Percentiles rank a stretch among this genome's conserved stretches.
phyloP scores from a whole-genome alignment of 371 early-diverging fungal genomes.

The Mortierella sp. region DNA sequence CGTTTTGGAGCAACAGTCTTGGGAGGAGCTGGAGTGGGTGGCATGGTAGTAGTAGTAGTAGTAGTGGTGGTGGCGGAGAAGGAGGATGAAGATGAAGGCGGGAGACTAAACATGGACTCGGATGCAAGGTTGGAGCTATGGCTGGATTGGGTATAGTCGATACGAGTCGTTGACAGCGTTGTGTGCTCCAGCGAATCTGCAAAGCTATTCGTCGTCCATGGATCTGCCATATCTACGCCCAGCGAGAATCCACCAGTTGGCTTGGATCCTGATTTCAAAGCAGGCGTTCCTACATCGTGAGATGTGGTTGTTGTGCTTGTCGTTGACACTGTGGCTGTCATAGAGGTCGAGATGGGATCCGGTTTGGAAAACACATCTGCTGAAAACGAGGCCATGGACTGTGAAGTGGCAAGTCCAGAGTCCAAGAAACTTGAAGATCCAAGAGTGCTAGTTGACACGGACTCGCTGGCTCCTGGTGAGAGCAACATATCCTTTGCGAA shows the following conservation, averaged over 20 bases:
- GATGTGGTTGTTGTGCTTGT: not conserved
- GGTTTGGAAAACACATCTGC: not conserved
- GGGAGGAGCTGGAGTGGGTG: no score
- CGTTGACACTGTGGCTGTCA: not conserved
- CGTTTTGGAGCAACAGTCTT: slow-evolving; percentile 7
- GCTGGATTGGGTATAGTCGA: slow-evolving; percentile 42
- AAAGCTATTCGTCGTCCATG: slow-evolving; percentile 46
- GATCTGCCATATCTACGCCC: slow-evolving; percentile 47
- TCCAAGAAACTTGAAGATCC: slow-evolving; percentile 37
- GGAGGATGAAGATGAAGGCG: not conserved
- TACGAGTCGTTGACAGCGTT: slow-evolving; percentile 6
- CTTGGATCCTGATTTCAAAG: slow-evolving; percentile 11
- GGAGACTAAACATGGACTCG: slow-evolving; percentile 14
- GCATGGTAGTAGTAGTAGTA: not conserved
- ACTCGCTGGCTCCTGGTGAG: slow-evolving; percentile 10
- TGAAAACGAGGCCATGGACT: not conserved
- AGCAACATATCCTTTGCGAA: slow-evolving; percentile 37
- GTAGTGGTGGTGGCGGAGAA: not conserved
- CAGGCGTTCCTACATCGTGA: no score
- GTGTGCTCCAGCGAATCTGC: slow-evolving; percentile 34
- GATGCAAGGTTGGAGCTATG: slow-evolving; percentile 5
- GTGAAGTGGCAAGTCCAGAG: slow-evolving; percentile 15
- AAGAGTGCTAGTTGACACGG: not conserved
- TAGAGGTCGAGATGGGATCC: not conserved
- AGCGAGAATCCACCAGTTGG: slow-evolving; percentile 33